Percentiles rank a stretch among this genome's conserved stretches.
These are phyloP conservation scores for Wickerhamomyces alni DNA, from an alignment of 805 yeast genomes.

Conservation along the genomic window DNA sequence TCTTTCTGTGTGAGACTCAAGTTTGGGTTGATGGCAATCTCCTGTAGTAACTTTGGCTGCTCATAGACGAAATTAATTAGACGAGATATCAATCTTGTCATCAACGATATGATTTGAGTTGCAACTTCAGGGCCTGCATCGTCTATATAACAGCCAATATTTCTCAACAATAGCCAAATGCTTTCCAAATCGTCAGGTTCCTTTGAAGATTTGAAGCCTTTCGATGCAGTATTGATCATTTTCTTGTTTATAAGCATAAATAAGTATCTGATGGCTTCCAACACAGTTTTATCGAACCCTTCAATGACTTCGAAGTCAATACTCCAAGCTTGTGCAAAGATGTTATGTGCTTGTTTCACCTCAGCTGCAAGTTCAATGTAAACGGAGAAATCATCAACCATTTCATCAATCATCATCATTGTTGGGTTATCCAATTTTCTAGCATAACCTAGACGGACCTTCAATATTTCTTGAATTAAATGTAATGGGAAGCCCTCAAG, in stretches of 20 bases:
- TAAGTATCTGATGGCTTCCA: slow-evolving; percentile 69
- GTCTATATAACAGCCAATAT: slow-evolving; percentile 71
- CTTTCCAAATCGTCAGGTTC: slow-evolving; percentile 87
- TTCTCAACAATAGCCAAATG: slow-evolving; percentile 73
- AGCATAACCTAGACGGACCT: slow-evolving; percentile 71
- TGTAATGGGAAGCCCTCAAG: slow-evolving; percentile 73
- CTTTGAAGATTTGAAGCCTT: slow-evolving; percentile 74
- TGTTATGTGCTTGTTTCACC: slow-evolving; percentile 60
- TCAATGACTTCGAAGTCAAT: slow-evolving; percentile 58
- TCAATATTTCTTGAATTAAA: slow-evolving; percentile 72
- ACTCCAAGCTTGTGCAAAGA: slow-evolving; percentile 62
- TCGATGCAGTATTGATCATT: slow-evolving; percentile 67
- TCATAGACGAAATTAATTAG: slow-evolving; percentile 64
- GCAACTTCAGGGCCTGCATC: slow-evolving; percentile 81
- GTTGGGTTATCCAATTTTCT: slow-evolving; percentile 77
- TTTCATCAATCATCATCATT: slow-evolving; percentile 93
- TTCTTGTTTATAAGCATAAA: slow-evolving; percentile 69
- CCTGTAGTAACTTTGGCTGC: slow-evolving; percentile 62
- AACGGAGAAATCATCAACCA: slow-evolving; percentile 76
- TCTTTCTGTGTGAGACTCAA: slow-evolving; percentile 16
- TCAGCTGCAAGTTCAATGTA: slow-evolving; percentile 72
- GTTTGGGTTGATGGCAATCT: slow-evolving; percentile 19
- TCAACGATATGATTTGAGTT: slow-evolving; percentile 60
- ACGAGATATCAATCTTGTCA: slow-evolving; percentile 62
- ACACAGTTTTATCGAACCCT: slow-evolving; percentile 57